These are phyloP conservation scores for Plasmodium gaboni DNA, from an alignment of 169 alveolate genomes.

Conservation along the genomic window DNA sequence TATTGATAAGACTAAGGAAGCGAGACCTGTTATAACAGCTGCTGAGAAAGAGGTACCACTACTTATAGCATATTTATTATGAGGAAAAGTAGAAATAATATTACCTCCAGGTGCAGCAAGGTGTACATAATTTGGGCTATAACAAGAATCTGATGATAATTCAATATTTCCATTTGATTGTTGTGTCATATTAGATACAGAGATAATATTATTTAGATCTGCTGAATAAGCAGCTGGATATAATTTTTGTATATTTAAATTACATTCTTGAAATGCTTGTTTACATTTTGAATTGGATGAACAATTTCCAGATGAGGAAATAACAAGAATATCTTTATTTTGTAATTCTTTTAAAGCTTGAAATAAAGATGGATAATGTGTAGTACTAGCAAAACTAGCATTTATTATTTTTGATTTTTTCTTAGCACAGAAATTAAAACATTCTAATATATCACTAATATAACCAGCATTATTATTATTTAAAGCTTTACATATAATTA, in stretches of 20 bases:
- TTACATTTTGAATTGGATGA: neutral
- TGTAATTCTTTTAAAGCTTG: conserved; percentile 18
- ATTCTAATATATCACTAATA: conserved; percentile 76
- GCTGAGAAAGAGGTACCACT: conserved; percentile 60
- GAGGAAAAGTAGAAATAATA: conserved; percentile 27
- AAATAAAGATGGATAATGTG: conserved; percentile 29
- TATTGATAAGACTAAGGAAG: conserved; percentile 20
- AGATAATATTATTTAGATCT: conserved; percentile 8
- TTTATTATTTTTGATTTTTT: conserved; percentile 68
- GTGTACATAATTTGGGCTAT: conserved; percentile 33
- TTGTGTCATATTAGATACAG: conserved; percentile 27
- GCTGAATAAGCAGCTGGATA: conserved; percentile 52
- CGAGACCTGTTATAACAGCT: conserved; percentile 28
- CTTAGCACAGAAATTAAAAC: conserved; percentile 75
- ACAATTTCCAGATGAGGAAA: conserved; percentile 46
- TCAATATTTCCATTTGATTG: conserved; percentile 8
- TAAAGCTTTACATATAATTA: conserved; percentile 79
- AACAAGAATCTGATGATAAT: conserved; percentile 37
- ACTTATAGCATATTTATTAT: conserved; percentile 41
- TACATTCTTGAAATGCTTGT: conserved; percentile 15
- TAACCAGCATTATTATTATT: conserved; percentile 79
- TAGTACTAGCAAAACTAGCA: conserved; percentile 70
- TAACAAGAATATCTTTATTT: conserved; percentile 18
- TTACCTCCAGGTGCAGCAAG: conserved; percentile 56
- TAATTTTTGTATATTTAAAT: conserved; percentile 9